phyloP scores from a whole-genome alignment of 352 stramenopile species.

The Globisporangium mamillatum region DNA sequence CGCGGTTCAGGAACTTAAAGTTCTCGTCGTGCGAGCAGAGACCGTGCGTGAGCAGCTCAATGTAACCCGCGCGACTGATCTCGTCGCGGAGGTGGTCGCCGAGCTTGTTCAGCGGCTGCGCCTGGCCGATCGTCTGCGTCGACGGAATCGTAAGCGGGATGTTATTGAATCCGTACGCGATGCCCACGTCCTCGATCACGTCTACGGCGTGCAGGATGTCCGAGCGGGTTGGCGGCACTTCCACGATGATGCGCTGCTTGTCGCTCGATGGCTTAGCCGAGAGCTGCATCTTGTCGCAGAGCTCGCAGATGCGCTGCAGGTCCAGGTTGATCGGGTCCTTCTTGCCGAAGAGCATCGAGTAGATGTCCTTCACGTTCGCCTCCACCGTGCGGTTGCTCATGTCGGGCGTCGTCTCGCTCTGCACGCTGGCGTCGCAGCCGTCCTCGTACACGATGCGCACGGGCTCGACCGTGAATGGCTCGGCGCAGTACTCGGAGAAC shows the following conservation, averaged over 20 bases:
- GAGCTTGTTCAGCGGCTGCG: conserved; percentile 98
- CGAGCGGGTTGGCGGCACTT: conserved; percentile 96
- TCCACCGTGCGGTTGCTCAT: conserved; percentile 89
- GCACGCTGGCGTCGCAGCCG: conserved; percentile 50
- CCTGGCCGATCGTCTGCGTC: conserved; percentile 94
- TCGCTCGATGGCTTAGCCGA: conserved; percentile 72
- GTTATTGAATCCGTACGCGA: conserved; percentile 99
- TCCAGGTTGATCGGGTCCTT: conserved; percentile 75
- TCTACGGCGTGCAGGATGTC: conserved; percentile 99
- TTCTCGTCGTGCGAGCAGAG: conserved; percentile 98
- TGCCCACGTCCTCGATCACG: conserved; percentile 99
- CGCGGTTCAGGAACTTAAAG: conserved; percentile 92
- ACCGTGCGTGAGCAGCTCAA: conserved; percentile 97
- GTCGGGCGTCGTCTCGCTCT: conserved; percentile 89
- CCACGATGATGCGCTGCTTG: conserved; percentile 82
- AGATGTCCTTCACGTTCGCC: conserved; percentile 83
- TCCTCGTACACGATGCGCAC: conserved; percentile 97
- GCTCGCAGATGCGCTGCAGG: conserved; percentile 82
- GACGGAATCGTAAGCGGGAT: conserved; percentile 94
- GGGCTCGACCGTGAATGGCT: conserved; percentile 95
- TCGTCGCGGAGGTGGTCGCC: conserved; percentile 97
- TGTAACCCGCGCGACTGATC: conserved; percentile 97
- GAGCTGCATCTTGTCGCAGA: conserved; percentile 99
- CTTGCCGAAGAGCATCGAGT: conserved; percentile 88
- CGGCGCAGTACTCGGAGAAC: conserved; percentile 98